Base-by-base conservation (phyloP, 2,329 filamentous ascomycete genomes). In the Diaporthe helianthi region DNA sequence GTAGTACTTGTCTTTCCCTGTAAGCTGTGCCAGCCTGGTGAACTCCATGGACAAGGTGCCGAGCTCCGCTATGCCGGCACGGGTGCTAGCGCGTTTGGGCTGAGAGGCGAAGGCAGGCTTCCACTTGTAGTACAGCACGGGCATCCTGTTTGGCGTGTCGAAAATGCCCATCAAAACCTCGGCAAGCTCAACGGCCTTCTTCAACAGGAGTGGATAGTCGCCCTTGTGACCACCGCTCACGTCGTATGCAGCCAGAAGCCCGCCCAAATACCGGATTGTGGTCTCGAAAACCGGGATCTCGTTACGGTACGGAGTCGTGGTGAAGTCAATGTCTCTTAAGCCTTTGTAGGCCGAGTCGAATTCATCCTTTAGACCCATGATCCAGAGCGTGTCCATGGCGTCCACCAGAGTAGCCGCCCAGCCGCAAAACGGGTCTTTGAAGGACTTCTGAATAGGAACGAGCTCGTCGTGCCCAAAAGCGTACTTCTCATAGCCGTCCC, bases 91-190 rank as follows among this genome's bases (percentile, higher is more conserved):
- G 29, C 86, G 85, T 74, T 89, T 90, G 8, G 89, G 87, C 73
- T 90, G 86, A 4, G 86, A 87, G 12, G 87, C 86, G 74, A 84
- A 88, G 19, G 85, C 80, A 73, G 91, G 92, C 74, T 88, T 87
- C 93, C 92, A 97, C 72, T 86, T 83, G 80, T 95, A 97, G 79
- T 90, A 94, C 6, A 93, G 86, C 7, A 93, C 81, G 3, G 95
- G 94, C 93, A 98, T 97, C 74, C 93, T 89, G 78, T 98, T 98
- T 0, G 94, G 94, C 0, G 95, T 98, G 79, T 97, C 93, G 75
- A 97, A 97, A 4, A 92, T 87, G 65, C 91, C 89, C 82, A 94
- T 93, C 38, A 97, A 82, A 71, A 97, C 86, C 75, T 95, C 92
- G 47, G 89, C 93, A 31, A 96, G 86, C 79, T 95, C 91, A 44